A percentile compares a stretch with the other conserved stretches of the same genome.
Conservation (phyloP, 177 flowering plant genomes). For the Vitis hybrid region DNA sequence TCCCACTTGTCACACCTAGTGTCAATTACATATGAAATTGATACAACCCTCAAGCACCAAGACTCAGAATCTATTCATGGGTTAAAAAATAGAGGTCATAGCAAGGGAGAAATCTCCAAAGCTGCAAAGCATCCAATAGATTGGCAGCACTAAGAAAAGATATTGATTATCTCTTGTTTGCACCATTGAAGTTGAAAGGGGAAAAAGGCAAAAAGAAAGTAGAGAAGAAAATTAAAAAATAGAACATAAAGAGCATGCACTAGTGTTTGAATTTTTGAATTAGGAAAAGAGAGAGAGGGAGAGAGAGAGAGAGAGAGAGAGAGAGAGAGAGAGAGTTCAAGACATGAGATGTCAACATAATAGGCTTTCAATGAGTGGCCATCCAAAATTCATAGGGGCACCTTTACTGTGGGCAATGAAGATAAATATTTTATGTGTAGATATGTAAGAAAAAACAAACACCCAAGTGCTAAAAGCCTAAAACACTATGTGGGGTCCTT, state of each 20-base stretch:
- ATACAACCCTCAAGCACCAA: neutral
- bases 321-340: neutral
- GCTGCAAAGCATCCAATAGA: slow-evolving; percentile 6
- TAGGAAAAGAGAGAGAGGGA: neutral
- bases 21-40: neutral
- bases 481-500: neutral
- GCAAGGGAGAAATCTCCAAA: slow-evolving; percentile 2
- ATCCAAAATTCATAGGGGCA: slow-evolving; percentile 11
- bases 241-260: too few species aligned
- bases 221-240: too few species aligned
- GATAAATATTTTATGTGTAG: neutral
- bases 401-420: slow-evolving; percentile 4
- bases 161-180: slow-evolving; percentile 1
- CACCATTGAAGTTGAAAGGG: slow-evolving; percentile 16
- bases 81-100: neutral
- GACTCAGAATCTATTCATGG: neutral
- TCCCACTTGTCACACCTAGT: neutral
- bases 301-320: neutral
- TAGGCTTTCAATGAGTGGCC: slow-evolving; percentile 9
- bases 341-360: slow-evolving; percentile 20
- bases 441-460: neutral
- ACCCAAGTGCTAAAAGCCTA: neutral
- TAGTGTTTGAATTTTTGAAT: slow-evolving; percentile 1
- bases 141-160: slow-evolving; percentile 11
- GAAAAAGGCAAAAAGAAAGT: too few species aligned